Evolutionary conservation across 2,329 filamentous ascomycete genomes (phyloP), one percentile per base, ranked within the genome.

Genomic region (Epichloe festucae): DNA sequence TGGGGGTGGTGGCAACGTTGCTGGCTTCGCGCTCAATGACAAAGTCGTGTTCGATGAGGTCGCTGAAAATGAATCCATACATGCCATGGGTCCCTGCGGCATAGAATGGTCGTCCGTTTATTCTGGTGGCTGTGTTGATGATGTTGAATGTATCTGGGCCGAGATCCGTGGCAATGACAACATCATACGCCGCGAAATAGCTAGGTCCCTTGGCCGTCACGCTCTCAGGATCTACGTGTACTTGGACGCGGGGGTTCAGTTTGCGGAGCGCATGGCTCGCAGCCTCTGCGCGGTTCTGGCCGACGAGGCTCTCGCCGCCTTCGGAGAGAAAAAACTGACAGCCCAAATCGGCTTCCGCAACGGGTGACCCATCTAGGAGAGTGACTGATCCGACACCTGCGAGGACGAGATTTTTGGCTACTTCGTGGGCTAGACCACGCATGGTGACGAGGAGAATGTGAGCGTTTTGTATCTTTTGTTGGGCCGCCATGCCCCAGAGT

Each of bases 381-480:
- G 91, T 97, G 55, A 98, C 76, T 35, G 89, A 91, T 52, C 87
- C 86, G 60, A 98, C 86, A 54, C 93, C 93, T 21, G 93, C 90
- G 3, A 98, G 81, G 17, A 96, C 91, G 21, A 98, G 82, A 65
- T 97, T 98, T 74, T 98, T 98, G 56, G 93, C 90, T 51, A 97
- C 85, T 70, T 98, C 93, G 65, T 91, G 94, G 53, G 87, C 89
- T 15, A 98, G 79, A 1, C 87, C 89, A 63, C 86, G 87, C 67
- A 95, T 82, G 34, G 84, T 89, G 58, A 98, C 84, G 56, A 98
- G 80, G 45, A 97, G 82, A 59, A 98, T 85, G 62, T 89, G 89
- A 53, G 93, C 89, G 53, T 79, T 86, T 60, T 91, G 88, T 53
- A 98, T 89, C 64, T 86, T 89, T 65, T 95, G 86, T 67, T 98